phyloP scores from a whole-genome alignment of 2,329 filamentous ascomycete genomes.

The Celoporthe dispersa region DNA sequence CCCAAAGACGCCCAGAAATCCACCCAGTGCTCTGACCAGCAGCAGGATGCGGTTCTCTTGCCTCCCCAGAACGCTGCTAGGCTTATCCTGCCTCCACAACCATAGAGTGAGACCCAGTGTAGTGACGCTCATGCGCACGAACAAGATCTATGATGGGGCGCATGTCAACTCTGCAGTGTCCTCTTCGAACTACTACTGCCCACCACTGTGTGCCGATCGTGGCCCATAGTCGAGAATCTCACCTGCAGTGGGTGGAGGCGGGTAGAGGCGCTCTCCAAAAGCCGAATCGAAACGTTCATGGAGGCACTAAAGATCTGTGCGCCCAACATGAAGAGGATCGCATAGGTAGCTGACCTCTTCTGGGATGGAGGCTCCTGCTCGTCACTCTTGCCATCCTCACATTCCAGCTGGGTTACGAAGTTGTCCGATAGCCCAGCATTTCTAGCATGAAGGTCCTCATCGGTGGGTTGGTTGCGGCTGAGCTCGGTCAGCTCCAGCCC shows the following conservation, averaged over 20 bases:
- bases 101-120: slow-evolving; percentile 13
- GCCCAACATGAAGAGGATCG: slow-evolving; percentile 17
- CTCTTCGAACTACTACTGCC: neutral
- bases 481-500: slow-evolving; percentile 17
- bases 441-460: neutral
- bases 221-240: neutral
- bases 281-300: slow-evolving; percentile 18
- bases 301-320: slow-evolving; percentile 19
- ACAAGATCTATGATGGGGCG: neutral
- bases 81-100: slow-evolving; percentile 6
- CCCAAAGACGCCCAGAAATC: slow-evolving; percentile 16
- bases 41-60: slow-evolving; percentile 11
- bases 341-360: slow-evolving; percentile 8
- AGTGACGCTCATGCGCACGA: slow-evolving; percentile 20
- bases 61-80: slow-evolving; percentile 7
- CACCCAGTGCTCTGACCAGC: slow-evolving; percentile 11
- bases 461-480: no score
- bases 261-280: slow-evolving; percentile 14
- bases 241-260: slow-evolving; percentile 20
- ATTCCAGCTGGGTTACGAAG: neutral
- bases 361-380: neutral
- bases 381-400: neutral
- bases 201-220: neutral
- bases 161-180: neutral
- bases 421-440: neutral